Conservation (phyloP, 2,329 filamentous ascomycete species). For the Chaetomium sp. region DNA sequence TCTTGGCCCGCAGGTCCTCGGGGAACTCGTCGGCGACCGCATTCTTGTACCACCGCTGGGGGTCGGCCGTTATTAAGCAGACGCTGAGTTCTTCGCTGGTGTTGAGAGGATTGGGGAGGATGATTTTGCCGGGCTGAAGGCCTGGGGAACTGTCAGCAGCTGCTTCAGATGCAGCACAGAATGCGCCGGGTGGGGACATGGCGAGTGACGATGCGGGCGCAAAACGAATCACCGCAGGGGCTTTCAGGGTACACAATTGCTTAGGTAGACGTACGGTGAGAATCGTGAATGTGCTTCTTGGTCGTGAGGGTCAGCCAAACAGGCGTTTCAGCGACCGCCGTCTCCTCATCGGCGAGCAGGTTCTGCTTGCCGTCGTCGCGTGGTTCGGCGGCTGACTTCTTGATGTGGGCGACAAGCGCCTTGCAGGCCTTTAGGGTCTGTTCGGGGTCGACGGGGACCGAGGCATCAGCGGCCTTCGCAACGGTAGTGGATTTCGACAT, state of each 20-base stretch:
- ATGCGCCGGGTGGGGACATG: not conserved
- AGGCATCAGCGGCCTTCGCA: slow-evolving; percentile 38
- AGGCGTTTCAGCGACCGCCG: slow-evolving; percentile 50
- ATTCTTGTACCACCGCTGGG: slow-evolving; percentile 92
- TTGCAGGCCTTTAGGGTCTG: slow-evolving; percentile 65
- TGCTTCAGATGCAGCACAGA: not conserved
- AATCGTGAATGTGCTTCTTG: slow-evolving; percentile 66
- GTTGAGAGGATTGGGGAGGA: slow-evolving; percentile 75
- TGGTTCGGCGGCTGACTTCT: slow-evolving; percentile 55
- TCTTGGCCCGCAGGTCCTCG: slow-evolving; percentile 63
- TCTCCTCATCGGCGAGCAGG: slow-evolving; percentile 51
- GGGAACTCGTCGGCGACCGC: slow-evolving; percentile 69
- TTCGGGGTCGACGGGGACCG: slow-evolving; percentile 42
- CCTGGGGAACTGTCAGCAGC: slow-evolving; percentile 23
- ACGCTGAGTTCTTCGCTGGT: slow-evolving; percentile 67
- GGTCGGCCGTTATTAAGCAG: slow-evolving; percentile 72
- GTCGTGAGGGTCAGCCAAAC: slow-evolving; percentile 66
- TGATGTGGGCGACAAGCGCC: slow-evolving; percentile 64
- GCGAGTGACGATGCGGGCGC: not conserved
- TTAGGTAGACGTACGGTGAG: slow-evolving; percentile 46
- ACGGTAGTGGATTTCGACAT: slow-evolving; percentile 43
- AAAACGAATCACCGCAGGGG: not conserved
- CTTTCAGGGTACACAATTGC: not conserved
- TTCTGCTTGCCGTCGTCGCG: slow-evolving; percentile 56
- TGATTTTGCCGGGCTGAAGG: slow-evolving; percentile 82